Conservation (phyloP, 257 asterid species). For the Nicotiana attenuata region DNA sequence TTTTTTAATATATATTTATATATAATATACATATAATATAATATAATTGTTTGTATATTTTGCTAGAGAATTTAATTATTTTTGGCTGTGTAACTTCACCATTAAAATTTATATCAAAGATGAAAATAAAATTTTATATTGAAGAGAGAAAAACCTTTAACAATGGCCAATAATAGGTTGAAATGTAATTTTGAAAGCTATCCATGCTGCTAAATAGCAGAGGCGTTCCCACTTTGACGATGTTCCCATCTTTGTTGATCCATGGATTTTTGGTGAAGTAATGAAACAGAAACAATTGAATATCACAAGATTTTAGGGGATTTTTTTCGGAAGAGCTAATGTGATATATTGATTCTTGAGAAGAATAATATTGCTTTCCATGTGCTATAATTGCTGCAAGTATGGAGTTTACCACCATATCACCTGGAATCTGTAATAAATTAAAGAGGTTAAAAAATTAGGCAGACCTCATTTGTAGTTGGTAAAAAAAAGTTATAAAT, state of each 20-base stretch:
- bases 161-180: slow-evolving; percentile 37
- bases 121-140: background rate
- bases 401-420: slow-evolving; percentile 59
- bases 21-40: too few relatives aligned
- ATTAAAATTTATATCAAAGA: background rate
- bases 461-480: background rate
- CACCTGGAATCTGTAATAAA: slow-evolving; percentile 55
- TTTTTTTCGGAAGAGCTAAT: slow-evolving; percentile 46
- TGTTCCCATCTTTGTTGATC: slow-evolving; percentile 24
- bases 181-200: slow-evolving; percentile 41
- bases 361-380: background rate
- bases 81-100: too few relatives aligned
- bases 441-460: background rate
- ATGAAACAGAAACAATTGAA: slow-evolving; percentile 12
- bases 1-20: too few relatives aligned
- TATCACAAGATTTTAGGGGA: slow-evolving; percentile 26
- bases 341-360: slow-evolving; percentile 32
- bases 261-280: slow-evolving; percentile 41
- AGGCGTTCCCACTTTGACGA: slow-evolving; percentile 19
- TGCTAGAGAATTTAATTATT: too few relatives aligned
- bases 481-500: background rate
- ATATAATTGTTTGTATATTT: too few relatives aligned
- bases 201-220: slow-evolving; percentile 31
- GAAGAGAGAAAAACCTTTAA: slow-evolving; percentile 26
- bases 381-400: slow-evolving; percentile 31